phyloP scores from a whole-genome alignment of 768 basidiomycete species.

The Tylopilus rubrobrunneus region DNA sequence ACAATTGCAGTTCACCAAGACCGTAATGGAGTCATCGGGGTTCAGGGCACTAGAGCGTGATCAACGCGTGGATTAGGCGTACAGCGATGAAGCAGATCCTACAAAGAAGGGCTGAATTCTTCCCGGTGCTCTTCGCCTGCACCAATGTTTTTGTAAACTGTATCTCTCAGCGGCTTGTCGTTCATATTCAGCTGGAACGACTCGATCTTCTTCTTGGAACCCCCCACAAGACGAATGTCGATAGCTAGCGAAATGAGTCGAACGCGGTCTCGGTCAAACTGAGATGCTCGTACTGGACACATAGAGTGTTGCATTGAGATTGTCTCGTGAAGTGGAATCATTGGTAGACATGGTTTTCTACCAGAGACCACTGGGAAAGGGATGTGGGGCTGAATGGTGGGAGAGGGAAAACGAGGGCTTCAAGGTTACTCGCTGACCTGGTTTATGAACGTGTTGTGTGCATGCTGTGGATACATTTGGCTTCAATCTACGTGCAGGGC shows the following conservation, averaged over 20 bases:
- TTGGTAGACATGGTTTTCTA: constrained; percentile 3
- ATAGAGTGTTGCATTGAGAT: not conserved
- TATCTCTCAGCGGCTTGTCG: not conserved
- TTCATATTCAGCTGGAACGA: constrained; percentile 4
- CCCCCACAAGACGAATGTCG: constrained; percentile 3
- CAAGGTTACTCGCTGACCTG: not conserved
- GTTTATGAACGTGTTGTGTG: not conserved
- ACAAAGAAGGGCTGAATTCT: constrained; percentile 8
- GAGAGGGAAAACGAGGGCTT: not conserved
- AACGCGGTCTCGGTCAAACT: not conserved
- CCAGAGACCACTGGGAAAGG: not conserved
- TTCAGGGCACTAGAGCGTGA: too few relatives aligned
- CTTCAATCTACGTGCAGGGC: not conserved
- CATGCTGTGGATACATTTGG: not conserved
- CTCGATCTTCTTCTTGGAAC: constrained; percentile 5
- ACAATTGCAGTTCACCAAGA: not conserved
- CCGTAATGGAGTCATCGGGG: too few relatives aligned
- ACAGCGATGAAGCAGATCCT: not conserved
- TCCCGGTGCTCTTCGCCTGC: not conserved
- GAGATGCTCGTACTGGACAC: constrained; percentile 3
- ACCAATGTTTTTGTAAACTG: not conserved
- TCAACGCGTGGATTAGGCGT: not conserved
- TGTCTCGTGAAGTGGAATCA: not conserved
- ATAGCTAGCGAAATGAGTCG: not conserved
- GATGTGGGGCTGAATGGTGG: not conserved